A percentile compares a stretch with the other conserved stretches of the same genome.
phyloP scores from a whole-genome alignment of 2,329 filamentous ascomycete species.

The Aspergillus calidoustus region DNA sequence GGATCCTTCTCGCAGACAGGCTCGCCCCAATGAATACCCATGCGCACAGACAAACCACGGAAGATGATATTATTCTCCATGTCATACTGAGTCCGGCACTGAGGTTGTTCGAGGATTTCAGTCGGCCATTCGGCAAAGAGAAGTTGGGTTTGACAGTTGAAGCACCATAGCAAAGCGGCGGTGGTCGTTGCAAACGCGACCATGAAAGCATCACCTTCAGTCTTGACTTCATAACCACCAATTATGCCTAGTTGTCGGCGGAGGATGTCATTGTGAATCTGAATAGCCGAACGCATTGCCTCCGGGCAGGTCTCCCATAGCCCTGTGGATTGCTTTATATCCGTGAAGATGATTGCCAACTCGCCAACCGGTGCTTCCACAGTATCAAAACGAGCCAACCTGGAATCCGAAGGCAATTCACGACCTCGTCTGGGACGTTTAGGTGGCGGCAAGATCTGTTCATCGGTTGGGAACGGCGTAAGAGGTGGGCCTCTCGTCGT shows the following conservation, averaged over 20 bases:
- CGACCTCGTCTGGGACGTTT: conserved; percentile 66
- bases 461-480: conserved; percentile 75
- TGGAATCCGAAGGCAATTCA: conserved; percentile 75
- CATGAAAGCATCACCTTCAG: conserved; percentile 99
- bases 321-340: conserved; percentile 97
- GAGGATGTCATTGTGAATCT: conserved; percentile 97
- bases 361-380: conserved; percentile 90
- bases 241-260: conserved; percentile 89
- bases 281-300: conserved; percentile 96
- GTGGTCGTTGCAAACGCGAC: conserved; percentile 97
- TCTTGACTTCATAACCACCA: conserved; percentile 98
- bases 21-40: conserved; percentile 96
- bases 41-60: conserved; percentile 89
- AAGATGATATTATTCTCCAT: conserved; percentile 89
- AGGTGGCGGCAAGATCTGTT: conserved; percentile 63
- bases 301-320: conserved; percentile 95
- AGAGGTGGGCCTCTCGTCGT: conserved; percentile 78
- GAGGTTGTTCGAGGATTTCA: conserved; percentile 84
- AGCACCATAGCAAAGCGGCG: conserved; percentile 92
- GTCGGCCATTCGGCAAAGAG: conserved; percentile 91
- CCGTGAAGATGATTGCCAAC: conserved; percentile 93
- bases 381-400: conserved; percentile 84
- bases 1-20: conserved; percentile 95
- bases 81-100: conserved; percentile 81
- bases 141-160: conserved; percentile 86